Percentiles rank a stretch among this genome's conserved stretches.
Evolutionary conservation across 805 yeast species (phyloP).

Genomic region (Blastobotrys peoriensis): DNA sequence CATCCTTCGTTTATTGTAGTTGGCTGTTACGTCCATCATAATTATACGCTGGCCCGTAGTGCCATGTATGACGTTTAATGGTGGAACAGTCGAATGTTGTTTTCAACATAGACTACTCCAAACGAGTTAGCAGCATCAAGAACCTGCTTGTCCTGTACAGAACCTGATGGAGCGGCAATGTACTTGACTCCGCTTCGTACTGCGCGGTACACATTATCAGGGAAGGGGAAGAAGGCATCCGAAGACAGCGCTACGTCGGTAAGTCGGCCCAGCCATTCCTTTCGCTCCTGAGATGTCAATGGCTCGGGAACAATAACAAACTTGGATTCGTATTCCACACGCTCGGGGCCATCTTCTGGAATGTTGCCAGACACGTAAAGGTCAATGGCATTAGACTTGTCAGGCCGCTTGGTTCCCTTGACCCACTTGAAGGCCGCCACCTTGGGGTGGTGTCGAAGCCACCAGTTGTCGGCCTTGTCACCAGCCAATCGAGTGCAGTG

Average conservation of each 20-base stretch:
- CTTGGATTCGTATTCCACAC: conserved; percentile 83
- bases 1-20: background rate
- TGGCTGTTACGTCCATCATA: background rate
- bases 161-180: conserved; percentile 96
- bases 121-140: conserved; percentile 91
- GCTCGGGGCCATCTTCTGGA: conserved; percentile 84
- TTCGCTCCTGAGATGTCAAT: conserved; percentile 73
- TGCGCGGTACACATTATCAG: conserved; percentile 97
- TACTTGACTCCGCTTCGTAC: conserved; percentile 93
- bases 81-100: conserved; percentile 96
- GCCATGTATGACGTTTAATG: no score
- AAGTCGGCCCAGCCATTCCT: conserved; percentile 78
- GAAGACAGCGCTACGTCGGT: conserved; percentile 86
- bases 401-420: conserved; percentile 96
- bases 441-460: conserved; percentile 98
- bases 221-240: conserved; percentile 99
- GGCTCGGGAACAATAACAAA: conserved; percentile 70
- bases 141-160: conserved; percentile 96
- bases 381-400: conserved; percentile 96
- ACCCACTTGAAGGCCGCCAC: conserved; percentile 95
- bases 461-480: conserved; percentile 99
- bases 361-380: conserved; percentile 86
- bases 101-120: conserved; percentile 88
- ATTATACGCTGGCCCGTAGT: no score
- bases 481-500: conserved; percentile 99